Evolutionary conservation across 352 stramenopile genomes (phyloP), one percentile per base, ranked within the genome.

Genomic region (Pythium volutum): DNA sequence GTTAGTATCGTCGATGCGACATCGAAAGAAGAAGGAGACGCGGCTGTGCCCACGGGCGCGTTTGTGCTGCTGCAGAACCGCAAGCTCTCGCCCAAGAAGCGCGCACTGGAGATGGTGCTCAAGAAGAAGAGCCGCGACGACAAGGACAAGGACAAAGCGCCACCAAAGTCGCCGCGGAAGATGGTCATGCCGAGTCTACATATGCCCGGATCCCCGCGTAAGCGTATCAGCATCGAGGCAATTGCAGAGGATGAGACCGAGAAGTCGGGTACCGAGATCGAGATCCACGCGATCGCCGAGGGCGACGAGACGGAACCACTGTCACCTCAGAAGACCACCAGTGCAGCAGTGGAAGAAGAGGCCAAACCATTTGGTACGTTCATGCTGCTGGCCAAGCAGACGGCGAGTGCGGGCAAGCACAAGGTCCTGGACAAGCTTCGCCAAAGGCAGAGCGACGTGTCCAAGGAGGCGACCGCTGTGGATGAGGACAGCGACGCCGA

Each of bases 1-100:
- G 31, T n/a, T 4, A 49, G 11, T 10, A 16, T 55, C 1, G 36
- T 57, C 20, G 57, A 46, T 3, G 33, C 38, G 2, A 34, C 33
- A 1, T 26, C 46, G 1, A 56, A 61, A 36, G 31, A 36, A 36
- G 31, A 11, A 36, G 31, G 6, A 25, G 48, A 65, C 22, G 61
- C 67, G 23, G 54, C 61, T 16, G 29, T 65, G 22, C 81, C 79
- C 2, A 76, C 76, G 1, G 81, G 74, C 0, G 65, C 75, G 9
- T 82, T 74, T 41, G 79, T 89, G 29, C 70, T 87, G 29, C 75
- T 84, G 65, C 77, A 87, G 61, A 87, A 88, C 59, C 75, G 81
- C 9, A 84, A 81, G 58, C 42, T 89, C 18, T 82, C 81, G 10
- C 81, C 79, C 3, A 88, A 84, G 62, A 91, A 91, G 54, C 75